Evolutionary conservation across 2,329 filamentous ascomycete genomes (phyloP), one percentile per base, ranked within the genome.

Genomic region (Penicillium polonicum): DNA sequence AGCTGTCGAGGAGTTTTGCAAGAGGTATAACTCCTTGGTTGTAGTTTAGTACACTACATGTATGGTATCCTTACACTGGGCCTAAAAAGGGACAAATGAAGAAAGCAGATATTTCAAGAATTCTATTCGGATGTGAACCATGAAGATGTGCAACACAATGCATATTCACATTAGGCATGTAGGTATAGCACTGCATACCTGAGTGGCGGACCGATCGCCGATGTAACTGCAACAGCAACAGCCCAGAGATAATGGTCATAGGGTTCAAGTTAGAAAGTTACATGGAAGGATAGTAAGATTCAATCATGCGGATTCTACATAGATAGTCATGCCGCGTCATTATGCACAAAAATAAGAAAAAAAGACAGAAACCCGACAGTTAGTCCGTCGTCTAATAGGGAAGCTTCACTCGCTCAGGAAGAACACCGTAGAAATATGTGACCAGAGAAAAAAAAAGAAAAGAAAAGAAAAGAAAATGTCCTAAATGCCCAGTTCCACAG

Each of bases 301-400:
- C 44, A 57, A 55, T 51, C 45, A 52, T 39, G 48, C 45, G 52
- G 53, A 44, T 56, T 52, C 39, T 60, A 56, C 63, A 64, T 62
- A 60, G 45, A 61, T 59, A 65, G 60, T 70, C 71, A 64, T 72
- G 66, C 68, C 66, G 67, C 68, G 61, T 73, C 70, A 70, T 74
- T 70, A 73, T 68, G 58, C 57, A 65, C 61, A 59, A 61, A 44
- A 43, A 60, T 60, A 60, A 51, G 39, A 50, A 61, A 50, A 60
- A 62, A 53, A 60, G 36, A 62, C 49, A 63, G 44, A 56, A 52
- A 39, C 31, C 5, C 29, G 39, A 58, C 45, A 45, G 46, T 12
- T 45, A 49, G 53, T 39, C 44, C 19, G 43, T 53, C 43, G 31
- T 36, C 33, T 31, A 43, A 43, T 49, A 36, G 27, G 9, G 33